Evolutionary conservation across 163 green algal genomes (phyloP), one percentile per base, ranked within the genome.

Genomic region (Volvox carteri): DNA sequence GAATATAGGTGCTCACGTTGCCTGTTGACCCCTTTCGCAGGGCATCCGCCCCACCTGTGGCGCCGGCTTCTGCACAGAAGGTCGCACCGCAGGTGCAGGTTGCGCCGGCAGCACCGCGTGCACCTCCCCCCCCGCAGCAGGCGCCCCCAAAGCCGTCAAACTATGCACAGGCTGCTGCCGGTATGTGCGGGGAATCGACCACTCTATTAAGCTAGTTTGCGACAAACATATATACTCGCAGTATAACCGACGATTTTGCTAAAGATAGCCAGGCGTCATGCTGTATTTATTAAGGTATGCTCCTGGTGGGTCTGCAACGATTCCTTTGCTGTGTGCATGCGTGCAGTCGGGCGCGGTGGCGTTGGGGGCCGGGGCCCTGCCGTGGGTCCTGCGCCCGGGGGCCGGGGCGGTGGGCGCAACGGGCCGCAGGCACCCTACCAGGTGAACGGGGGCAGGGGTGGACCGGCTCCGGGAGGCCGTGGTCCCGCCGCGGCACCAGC

Each of bases 101-200:
- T 2, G 79, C 87, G 16, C 79, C 79, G 0, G 87, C 77, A 5
- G 56, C 58, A 21, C 67, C 76, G 39, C 72, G 65, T 30, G 65
- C 37, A 23, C 77, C 72, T 2, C 78, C 58, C 33, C 18, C 67
- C 25, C 90, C 86, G 21, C 75, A 76, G 48, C 86, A 86, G 70
- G 76, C 90, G 5, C 86, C 87, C 25, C 83, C 86, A 0, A 93
- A 93, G 86, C 90, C 87, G 0, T 83, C 84, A 33, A 93, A 90
- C 78, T 93, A 91, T 23, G 90, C 90, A 0, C 86, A 92, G 84
- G 90, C 90, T 0, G 86, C 90, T 23, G 86, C 79, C 54, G 62
- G 83, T 88, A 60, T 33, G 70, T 78, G 39, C 23, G 33, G 12
- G 67, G 67, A 50, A n/a, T n/a, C n/a, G n/a, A n/a, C n/a, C n/a